Evolutionary conservation across 2,329 filamentous ascomycete genomes (phyloP).

Genomic region (Paracamarosporium sp.): DNA sequence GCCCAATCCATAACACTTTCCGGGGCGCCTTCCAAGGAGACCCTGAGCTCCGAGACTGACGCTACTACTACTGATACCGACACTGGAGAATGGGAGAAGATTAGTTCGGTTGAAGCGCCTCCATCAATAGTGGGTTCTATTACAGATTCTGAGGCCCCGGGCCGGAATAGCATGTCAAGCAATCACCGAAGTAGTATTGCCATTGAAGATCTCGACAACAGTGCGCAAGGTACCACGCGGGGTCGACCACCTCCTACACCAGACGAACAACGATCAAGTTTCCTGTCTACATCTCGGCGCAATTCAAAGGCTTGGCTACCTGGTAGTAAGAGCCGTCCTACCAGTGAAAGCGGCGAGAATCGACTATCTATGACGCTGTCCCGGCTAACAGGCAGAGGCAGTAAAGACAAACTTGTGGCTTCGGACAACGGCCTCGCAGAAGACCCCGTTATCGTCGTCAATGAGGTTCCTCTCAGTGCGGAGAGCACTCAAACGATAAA

Average conservation of each 20-base stretch:
- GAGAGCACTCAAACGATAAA: slow-evolving; percentile 19
- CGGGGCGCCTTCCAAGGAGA: slow-evolving; percentile 36
- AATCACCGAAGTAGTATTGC: slow-evolving; percentile 49
- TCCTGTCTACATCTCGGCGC: slow-evolving; percentile 41
- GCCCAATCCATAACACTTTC: slow-evolving; percentile 24
- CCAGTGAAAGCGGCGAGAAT: slow-evolving; percentile 48
- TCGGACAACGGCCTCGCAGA: slow-evolving; percentile 25
- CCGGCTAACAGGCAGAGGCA: slow-evolving; percentile 48
- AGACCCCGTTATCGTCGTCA: slow-evolving; percentile 38
- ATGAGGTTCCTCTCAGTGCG: slow-evolving; percentile 21
- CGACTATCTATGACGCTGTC: slow-evolving; percentile 52
- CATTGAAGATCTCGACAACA: slow-evolving; percentile 47
- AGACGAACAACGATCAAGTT: slow-evolving; percentile 48
- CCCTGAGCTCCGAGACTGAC: slow-evolving; percentile 23
- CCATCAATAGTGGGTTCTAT: slow-evolving; percentile 18
- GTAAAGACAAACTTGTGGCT: slow-evolving; percentile 48
- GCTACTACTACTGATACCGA: slow-evolving; percentile 25
- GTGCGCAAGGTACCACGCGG: slow-evolving; percentile 33
- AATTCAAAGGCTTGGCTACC: slow-evolving; percentile 38
- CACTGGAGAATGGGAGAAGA: slow-evolving; percentile 31
- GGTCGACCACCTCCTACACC: slow-evolving; percentile 51
- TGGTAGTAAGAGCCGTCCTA: slow-evolving; percentile 50
- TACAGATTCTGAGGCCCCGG: slow-evolving; percentile 28
- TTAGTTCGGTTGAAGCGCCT: slow-evolving; percentile 18
- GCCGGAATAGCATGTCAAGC: slow-evolving; percentile 46